Base-by-base conservation (phyloP, 164 flowering plant genomes). In the Sextonia rubra region DNA sequence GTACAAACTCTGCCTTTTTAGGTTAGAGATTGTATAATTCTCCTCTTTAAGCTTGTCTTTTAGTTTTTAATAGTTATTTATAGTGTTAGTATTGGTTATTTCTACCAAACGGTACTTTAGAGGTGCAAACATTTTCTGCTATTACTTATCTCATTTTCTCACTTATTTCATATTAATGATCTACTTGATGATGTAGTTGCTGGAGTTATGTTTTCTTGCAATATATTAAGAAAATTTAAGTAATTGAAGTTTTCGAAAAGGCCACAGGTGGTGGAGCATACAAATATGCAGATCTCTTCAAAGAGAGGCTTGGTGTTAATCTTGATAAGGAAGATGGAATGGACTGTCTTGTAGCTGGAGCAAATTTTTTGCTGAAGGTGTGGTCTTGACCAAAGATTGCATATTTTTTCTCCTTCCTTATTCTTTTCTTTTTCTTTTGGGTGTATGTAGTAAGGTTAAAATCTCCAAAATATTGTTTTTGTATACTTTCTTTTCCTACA, bases 191-290 rank as follows among this genome's bases (percentile, higher is more conserved):
- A 20, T 61, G 11, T 48, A 44, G 27, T 22, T 12, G 8, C 30
- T 68, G 47, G 44, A 64, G 64, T 58, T 69, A 29, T 12, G 11
- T 12, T 37, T 68, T 64, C 27, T 8, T 22, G 14, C 23, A 67
- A 49, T 24, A 52, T 8, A 6, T 17, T 27, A 12, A 7, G 68
- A 30, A 68, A 32, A 62, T n/a, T 73, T 76, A 69, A 77, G 74
- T 75, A 69, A 20, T 69, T 79, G 58, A 56, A 58, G 68, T 76
- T 78, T 78, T 68, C 78, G 82, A 60, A 74, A 84, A 95, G 99
- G 98, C 98, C 77, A 95, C 99, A 77, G 99, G 99, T 66, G 99
- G 99, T 74, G 99, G 99, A 65, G 99, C 99, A 55, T 88, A 84
- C 85, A 95, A 90, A 80, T 95, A 82, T 83, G 86, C 98, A 18